Evolutionary conservation across 495 filamentous ascomycete genomes (phyloP), one percentile per base, ranked within the genome.

Genomic region (Platismatia glauca): DNA sequence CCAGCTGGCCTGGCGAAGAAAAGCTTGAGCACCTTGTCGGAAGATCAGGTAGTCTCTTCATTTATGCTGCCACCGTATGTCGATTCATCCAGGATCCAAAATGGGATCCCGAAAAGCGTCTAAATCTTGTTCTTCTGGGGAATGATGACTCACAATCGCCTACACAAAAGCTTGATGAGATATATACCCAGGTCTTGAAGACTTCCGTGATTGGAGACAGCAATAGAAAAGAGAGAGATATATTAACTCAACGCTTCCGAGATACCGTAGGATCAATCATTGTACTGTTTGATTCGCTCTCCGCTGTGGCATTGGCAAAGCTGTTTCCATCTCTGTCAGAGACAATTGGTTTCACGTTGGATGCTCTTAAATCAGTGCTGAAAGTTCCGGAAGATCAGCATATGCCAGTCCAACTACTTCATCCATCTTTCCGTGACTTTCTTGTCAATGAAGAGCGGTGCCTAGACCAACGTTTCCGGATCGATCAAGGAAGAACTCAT

Each of bases 371-470:
- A n/a, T 43, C 41, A 2, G n/a, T 46, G 2, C 43, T 46, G 1
- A 46, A 22, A 11, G 18, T 46, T 11, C 20, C 43, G 8, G n/a
- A 46, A 22, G n/a, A 43, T 3, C 7, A 0, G 0, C 20, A 24
- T 2, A 11, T 9, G 6, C n/a, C 43, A 7, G 15, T 39, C 15
- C 38, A 39, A 39, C 38, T 24, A 7, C 72, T 74, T 34, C 77
- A 83, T 58, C 72, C 70, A 15, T 80, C 78, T 16, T 78, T 83
- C 61, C 77, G 77, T 33, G 79, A 82, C 64, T 82, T 76, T 62
- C 72, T 83, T 7, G 43, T 81, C 39, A 69, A 77, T 62, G 43
- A 63, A 39, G 56, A 68, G 8, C 67, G 65, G 53, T 68, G 72
- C 52, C 38, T 44, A 3, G 66, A 71, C 59, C 48, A 35, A 34